phyloP scores from a whole-genome alignment of 345 rosid genomes.

The Eucalyptus decipiens region DNA sequence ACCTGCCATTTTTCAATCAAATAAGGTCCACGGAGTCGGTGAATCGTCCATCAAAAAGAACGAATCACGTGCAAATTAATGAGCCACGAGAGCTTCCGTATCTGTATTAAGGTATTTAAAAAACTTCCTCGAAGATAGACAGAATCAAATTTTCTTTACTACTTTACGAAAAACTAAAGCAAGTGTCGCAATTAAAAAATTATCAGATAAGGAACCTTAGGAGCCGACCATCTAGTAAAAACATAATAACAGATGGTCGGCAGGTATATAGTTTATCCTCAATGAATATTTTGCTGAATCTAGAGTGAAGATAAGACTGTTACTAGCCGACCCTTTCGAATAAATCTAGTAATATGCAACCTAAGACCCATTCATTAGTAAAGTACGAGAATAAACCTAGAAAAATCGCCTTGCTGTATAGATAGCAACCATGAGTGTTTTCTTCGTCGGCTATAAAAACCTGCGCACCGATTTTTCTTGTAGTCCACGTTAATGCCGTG shows the following conservation, averaged over 20 bases:
- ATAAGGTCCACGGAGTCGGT: background rate
- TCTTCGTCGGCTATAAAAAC: background rate
- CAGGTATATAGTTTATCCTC: background rate
- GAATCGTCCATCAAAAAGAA: background rate
- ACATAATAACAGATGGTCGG: background rate
- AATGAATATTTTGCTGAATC: background rate
- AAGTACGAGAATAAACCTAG: background rate
- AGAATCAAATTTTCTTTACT: background rate
- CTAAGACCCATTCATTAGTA: background rate
- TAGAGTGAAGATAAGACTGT: background rate
- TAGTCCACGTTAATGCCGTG: background rate
- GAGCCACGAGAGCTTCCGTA: background rate
- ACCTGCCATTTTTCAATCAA: conserved; percentile 34
- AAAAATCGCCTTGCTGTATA: background rate
- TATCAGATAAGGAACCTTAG: background rate
- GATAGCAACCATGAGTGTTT: background rate
- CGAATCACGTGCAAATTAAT: background rate
- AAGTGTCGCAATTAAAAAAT: background rate
- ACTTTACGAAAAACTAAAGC: background rate
- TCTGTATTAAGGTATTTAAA: background rate
- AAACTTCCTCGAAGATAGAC: background rate
- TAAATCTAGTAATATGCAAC: background rate
- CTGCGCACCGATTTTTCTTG: background rate
- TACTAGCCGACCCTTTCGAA: background rate
- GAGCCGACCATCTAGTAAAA: background rate